Percentiles rank a stretch among this genome's conserved stretches.
Evolutionary conservation across 2,329 filamentous ascomycete species (phyloP).

Genomic region (Calonectria montana): DNA sequence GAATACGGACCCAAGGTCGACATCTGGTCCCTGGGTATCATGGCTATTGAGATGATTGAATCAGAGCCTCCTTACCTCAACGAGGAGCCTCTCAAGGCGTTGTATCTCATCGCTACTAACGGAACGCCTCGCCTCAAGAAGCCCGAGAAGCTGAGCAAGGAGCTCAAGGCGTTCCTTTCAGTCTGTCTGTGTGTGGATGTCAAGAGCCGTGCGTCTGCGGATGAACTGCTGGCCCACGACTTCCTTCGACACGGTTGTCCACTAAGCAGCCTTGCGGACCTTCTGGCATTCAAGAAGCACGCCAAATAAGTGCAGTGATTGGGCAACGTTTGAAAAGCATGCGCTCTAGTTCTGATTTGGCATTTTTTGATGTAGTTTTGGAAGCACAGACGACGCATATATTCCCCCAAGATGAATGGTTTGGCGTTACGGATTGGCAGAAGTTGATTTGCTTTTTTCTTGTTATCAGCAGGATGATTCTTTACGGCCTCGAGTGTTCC

Average conservation of each 20-base stretch:
- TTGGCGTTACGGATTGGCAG: slow-evolving; percentile 43
- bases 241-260: slow-evolving; percentile 94
- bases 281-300: slow-evolving; percentile 88
- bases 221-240: slow-evolving; percentile 90
- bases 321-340: slow-evolving; percentile 32
- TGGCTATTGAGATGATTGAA: slow-evolving; percentile 99
- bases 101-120: slow-evolving; percentile 98
- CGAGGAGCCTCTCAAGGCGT: slow-evolving; percentile 95
- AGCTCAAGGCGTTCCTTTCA: slow-evolving; percentile 95
- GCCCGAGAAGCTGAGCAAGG: slow-evolving; percentile 96
- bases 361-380: slow-evolving; percentile 40
- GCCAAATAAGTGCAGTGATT: slow-evolving; percentile 61
- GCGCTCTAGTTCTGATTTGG: slow-evolving; percentile 31
- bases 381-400: slow-evolving; percentile 42
- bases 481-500: slow-evolving; percentile 16
- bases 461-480: slow-evolving; percentile 35
- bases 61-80: slow-evolving; percentile 98
- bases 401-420: slow-evolving; percentile 42
- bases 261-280: slow-evolving; percentile 82
- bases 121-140: slow-evolving; percentile 97
- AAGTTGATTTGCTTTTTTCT: slow-evolving; percentile 33
- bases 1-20: slow-evolving; percentile 99
- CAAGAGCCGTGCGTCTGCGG: slow-evolving; percentile 90
- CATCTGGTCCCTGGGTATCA: slow-evolving; percentile 98
- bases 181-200: slow-evolving; percentile 98